phyloP scores from a whole-genome alignment of 768 basidiomycete species.

The Suillus placidus region DNA sequence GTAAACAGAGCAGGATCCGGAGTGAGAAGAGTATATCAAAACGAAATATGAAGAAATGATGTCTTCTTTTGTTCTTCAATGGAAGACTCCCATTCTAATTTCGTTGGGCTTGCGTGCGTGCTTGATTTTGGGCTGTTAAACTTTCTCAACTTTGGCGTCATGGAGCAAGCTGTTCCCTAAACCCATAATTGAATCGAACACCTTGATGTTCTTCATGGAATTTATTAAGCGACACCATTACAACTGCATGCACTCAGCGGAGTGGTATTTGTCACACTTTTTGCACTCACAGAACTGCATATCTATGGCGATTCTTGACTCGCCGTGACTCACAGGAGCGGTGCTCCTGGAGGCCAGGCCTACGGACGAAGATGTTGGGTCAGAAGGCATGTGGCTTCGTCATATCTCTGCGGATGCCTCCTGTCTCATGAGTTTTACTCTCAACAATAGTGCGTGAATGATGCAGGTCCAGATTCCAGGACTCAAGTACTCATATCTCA shows the following conservation, averaged over 20 bases:
- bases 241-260: background rate
- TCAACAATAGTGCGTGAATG: background rate
- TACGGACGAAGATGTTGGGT: background rate
- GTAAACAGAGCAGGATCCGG: slow-evolving; percentile 49
- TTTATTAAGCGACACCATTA: background rate
- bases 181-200: background rate
- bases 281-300: background rate
- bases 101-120: background rate
- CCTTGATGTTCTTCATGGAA: background rate
- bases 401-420: background rate
- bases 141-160: background rate
- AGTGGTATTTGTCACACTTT: background rate
- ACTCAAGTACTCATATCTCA: background rate
- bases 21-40: slow-evolving; percentile 57
- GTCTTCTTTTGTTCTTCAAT: background rate
- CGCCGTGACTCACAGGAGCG: background rate
- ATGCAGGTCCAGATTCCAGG: background rate
- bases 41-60: slow-evolving; percentile 61
- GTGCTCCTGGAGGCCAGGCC: background rate
- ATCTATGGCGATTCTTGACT: background rate
- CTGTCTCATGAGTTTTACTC: background rate
- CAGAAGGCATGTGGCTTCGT: background rate
- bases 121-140: background rate
- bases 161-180: background rate
- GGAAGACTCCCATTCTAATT: background rate